Conservation (phyloP, 2,329 filamentous ascomycete genomes). For the Celoporthe dispersa region DNA sequence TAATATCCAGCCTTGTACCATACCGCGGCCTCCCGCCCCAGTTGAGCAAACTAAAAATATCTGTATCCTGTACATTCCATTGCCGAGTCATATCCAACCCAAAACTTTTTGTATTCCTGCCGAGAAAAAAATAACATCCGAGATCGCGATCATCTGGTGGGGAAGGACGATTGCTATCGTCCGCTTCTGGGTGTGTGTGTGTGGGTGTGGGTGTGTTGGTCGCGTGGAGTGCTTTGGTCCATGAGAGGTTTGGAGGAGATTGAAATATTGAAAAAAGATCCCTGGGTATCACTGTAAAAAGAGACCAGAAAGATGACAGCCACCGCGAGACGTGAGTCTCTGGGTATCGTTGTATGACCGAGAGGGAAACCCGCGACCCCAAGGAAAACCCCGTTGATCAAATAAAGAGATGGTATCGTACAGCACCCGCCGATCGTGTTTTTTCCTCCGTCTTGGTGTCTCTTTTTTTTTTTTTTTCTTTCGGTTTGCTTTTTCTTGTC, state of each 20-base stretch:
- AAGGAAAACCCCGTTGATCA: constrained; percentile 21
- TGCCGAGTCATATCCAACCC: constrained; percentile 5
- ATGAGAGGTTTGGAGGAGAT: not conserved
- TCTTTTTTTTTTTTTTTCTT: not conserved
- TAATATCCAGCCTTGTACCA: constrained; percentile 10
- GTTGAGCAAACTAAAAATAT: not conserved
- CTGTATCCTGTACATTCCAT: constrained; percentile 16
- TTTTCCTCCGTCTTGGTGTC: constrained; percentile 13
- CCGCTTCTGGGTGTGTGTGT: not conserved
- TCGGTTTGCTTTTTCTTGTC: not conserved
- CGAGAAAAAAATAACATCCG: not conserved
- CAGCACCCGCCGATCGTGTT: constrained; percentile 16
- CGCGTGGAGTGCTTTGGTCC: not conserved
- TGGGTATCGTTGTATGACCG: constrained; percentile 26
- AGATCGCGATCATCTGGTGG: not conserved
- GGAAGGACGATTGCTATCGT: not conserved
- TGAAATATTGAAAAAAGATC: constrained; percentile 21
- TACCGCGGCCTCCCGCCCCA: not conserved
- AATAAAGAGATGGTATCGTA: constrained; percentile 27
- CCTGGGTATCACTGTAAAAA: constrained; percentile 31
- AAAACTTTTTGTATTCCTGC: constrained; percentile 6
- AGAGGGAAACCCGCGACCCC: constrained; percentile 16
- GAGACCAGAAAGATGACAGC: constrained; percentile 28
- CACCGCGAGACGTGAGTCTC: constrained; percentile 28
- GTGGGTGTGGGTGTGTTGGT: not conserved